Percentiles rank a stretch among this genome's conserved stretches.
Evolutionary conservation across 2,329 filamentous ascomycete genomes (phyloP).

Genomic region (Diaporthe ilicicola): DNA sequence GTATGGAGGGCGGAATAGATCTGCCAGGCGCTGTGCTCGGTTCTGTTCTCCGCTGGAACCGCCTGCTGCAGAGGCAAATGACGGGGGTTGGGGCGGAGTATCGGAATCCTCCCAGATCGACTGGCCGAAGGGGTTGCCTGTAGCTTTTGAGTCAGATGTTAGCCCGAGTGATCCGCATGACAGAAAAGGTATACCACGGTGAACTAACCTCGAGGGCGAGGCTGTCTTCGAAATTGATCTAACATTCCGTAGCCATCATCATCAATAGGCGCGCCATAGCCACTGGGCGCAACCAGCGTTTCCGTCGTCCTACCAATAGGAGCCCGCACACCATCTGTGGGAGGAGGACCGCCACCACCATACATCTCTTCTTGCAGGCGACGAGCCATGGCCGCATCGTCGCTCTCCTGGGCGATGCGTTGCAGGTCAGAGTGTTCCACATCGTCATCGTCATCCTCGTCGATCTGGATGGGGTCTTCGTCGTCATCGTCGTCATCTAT

Average conservation of each 20-base stretch:
- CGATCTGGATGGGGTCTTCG: constrained; percentile 39
- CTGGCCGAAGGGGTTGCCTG: constrained; percentile 49
- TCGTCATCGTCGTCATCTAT: constrained; percentile 82
- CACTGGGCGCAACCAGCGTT: constrained; percentile 80
- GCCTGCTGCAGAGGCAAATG: constrained; percentile 30
- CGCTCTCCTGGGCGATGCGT: constrained; percentile 71
- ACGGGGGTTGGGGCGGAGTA: neutral
- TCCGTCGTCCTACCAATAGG: constrained; percentile 93
- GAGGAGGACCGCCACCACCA: constrained; percentile 52
- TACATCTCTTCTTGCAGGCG: constrained; percentile 94
- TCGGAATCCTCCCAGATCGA: constrained; percentile 48
- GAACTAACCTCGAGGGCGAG: constrained; percentile 42
- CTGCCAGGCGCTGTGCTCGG: constrained; percentile 83
- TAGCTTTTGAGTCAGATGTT: constrained; percentile 18
- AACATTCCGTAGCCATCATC: constrained; percentile 68
- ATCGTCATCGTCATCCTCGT: constrained; percentile 49
- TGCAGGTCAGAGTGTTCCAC: constrained; percentile 51
- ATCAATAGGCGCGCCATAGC: constrained; percentile 59
- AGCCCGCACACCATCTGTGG: constrained; percentile 76
- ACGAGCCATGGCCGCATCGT: constrained; percentile 93
- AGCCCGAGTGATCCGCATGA: neutral
- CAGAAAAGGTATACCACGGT: neutral
- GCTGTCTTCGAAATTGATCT: constrained; percentile 67
- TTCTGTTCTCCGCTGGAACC: constrained; percentile 54
- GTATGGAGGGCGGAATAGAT: constrained; percentile 92